Base-by-base conservation (phyloP, 257 asterid species). In the Salvia rosmarinus region DNA sequence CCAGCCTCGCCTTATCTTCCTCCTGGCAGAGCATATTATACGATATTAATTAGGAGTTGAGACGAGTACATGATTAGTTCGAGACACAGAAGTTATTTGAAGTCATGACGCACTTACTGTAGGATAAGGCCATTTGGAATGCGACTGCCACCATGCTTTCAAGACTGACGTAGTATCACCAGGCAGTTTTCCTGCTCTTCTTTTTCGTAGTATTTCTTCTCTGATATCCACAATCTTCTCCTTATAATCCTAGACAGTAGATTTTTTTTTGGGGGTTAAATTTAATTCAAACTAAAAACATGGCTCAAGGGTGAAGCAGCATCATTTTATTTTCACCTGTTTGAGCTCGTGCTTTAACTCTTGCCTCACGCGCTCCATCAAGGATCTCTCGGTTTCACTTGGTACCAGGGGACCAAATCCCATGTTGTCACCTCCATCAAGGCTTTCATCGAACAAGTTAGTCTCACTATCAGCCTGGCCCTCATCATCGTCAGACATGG, bases 401-500 rank as follows among this genome's bases (percentile, higher is more conserved):
- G 96, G 98, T 16, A 88, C 93, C 30, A 89, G 81, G 64, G 98
- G 95, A 63, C 99, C 99, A 30, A 95, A 95, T 69, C 99, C 99
- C 96, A 95, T 88, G 82, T 75, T 85, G 81, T 91, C 99, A 44
- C 80, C 70, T 35, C 90, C 96, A 35, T 94, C 99, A 16, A 91
- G 67, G 68, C 90, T 85, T 77, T 91, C 99, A 10, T 95, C 99
- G 35, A 95, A 95, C 77, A 95, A 74, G 79, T 91, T 89, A 4
- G 93, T 54, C 65, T 91, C 99, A 11, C 96, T 91, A 60, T 91
- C 99, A 19, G 85, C 96, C 50, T 86, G 96, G 78, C 89, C 96
- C 43, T 94, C 96, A 5, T 94, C 99, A 51, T 95, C 97, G 74
- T 95, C 99, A 2, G 99, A 95, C 99, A 95, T 95, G 17, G 98